phyloP scores from a whole-genome alignment of 2,329 filamentous ascomycete genomes.

The Plectosphaerella sp. region DNA sequence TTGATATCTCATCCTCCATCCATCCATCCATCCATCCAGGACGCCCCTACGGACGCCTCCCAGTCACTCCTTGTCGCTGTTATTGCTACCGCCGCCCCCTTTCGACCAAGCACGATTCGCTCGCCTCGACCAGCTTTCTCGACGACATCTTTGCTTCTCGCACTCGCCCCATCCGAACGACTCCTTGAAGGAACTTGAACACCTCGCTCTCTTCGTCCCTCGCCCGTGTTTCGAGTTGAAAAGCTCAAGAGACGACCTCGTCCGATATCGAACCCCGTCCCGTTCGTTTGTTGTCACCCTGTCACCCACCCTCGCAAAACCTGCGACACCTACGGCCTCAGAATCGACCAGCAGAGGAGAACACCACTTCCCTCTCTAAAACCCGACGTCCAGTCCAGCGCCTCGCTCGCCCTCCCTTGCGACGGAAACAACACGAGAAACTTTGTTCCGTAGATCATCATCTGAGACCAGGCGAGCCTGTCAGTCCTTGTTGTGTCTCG shows the following conservation, averaged over 20 bases:
- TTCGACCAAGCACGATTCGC: background rate
- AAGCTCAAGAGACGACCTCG: background rate
- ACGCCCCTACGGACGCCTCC: background rate
- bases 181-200: background rate
- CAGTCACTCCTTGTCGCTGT: slow-evolving; percentile 7
- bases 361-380: slow-evolving; percentile 5
- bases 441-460: slow-evolving; percentile 18
- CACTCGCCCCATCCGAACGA: slow-evolving; percentile 2
- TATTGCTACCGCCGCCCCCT: background rate
- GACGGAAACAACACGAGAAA: slow-evolving; percentile 12
- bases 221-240: background rate
- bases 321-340: slow-evolving; percentile 35
- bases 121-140: background rate
- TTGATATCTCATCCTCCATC: slow-evolving; percentile 9
- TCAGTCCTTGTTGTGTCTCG: background rate
- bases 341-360: slow-evolving; percentile 16
- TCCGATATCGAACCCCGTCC: background rate
- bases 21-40: background rate
- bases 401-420: background rate
- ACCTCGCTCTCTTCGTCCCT: background rate
- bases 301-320: slow-evolving; percentile 12
- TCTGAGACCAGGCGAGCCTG: slow-evolving; percentile 10
- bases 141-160: background rate
- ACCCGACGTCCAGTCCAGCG: background rate
- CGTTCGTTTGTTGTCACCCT: background rate